Conservation (phyloP, 192 early-diverging fungal genomes). For the Umbelopsis sp. region DNA sequence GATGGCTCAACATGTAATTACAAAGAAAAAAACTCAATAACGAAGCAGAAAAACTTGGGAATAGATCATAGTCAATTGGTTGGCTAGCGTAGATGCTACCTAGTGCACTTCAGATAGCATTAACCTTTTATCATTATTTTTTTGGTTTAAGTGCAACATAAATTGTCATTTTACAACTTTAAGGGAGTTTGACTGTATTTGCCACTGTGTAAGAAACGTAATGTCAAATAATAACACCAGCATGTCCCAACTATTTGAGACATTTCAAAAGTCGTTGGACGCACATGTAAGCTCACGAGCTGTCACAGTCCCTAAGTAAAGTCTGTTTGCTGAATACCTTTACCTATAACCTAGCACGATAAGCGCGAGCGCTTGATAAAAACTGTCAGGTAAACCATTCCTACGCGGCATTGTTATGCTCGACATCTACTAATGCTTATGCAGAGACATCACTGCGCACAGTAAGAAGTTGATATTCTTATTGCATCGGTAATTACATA, state of each 20-base stretch:
- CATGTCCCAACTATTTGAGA: neutral
- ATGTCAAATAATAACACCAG: neutral
- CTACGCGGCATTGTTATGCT: neutral
- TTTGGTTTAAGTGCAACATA: too few species aligned
- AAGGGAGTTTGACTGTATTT: too few species aligned
- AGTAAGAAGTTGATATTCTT: constrained; percentile 46
- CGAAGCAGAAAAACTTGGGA: too few species aligned
- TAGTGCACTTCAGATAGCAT: too few species aligned
- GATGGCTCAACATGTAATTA: too few species aligned
- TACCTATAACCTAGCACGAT: constrained; percentile 33
- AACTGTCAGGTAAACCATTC: constrained; percentile 24
- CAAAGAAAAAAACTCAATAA: too few species aligned
- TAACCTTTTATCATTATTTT: too few species aligned
- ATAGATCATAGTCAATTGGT: too few species aligned
- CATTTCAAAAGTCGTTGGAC: neutral
- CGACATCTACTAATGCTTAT: neutral
- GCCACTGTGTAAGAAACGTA: too few species aligned
- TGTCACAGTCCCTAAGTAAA: neutral
- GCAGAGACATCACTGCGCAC: constrained; percentile 46
- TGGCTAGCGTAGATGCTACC: too few species aligned
- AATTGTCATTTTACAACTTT: too few species aligned
- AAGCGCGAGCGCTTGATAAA: constrained; percentile 46
- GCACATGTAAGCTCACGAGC: neutral
- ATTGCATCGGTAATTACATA: constrained; percentile 41
- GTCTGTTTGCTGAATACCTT: neutral